Conservation (phyloP, 1,139 yeast species). For the Candida neerlandica region DNA sequence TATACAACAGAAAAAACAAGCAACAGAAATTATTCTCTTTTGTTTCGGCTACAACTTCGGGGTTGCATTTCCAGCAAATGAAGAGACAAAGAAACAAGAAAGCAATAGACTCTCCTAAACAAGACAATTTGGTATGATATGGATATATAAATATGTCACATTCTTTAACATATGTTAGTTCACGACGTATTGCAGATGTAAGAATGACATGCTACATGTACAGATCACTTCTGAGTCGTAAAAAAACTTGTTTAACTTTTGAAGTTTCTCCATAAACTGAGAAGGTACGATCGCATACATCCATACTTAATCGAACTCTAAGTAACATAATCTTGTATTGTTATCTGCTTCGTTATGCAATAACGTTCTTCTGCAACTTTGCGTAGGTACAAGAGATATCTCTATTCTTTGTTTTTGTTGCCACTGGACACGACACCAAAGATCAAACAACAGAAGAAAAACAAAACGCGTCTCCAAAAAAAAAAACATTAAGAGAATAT, state of each 20-base stretch:
- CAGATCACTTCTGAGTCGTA: too few species aligned
- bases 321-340: too few species aligned
- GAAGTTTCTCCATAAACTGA: too few species aligned
- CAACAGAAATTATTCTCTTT: too few species aligned
- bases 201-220: too few species aligned
- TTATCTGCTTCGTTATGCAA: neutral
- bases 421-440: neutral
- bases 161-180: too few species aligned
- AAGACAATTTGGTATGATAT: neutral
- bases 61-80: neutral
- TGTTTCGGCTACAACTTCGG: neutral
- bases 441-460: neutral
- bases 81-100: neutral
- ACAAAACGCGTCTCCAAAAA: neutral
- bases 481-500: too few species aligned
- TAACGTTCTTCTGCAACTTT: neutral
- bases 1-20: neutral
- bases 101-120: neutral
- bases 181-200: too few species aligned
- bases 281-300: too few species aligned
- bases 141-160: neutral
- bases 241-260: too few species aligned
- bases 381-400: neutral
- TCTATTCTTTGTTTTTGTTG: neutral
- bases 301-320: too few species aligned